These are phyloP conservation scores for Melanomma pulvis-pyrius DNA, from an alignment of 495 filamentous ascomycete species.

Conservation along the genomic window DNA sequence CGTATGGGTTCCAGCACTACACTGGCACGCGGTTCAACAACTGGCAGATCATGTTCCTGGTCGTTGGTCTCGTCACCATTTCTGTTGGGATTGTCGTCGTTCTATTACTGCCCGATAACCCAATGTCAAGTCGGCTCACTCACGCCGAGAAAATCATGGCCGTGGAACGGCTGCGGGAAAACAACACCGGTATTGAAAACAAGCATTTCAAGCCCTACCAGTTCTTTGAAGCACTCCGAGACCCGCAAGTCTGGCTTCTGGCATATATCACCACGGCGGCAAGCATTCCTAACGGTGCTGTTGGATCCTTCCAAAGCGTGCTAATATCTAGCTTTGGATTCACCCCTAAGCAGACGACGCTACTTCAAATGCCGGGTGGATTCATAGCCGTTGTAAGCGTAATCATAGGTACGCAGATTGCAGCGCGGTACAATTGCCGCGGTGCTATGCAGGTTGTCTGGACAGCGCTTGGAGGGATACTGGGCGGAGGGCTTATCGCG, in stretches of 20 bases:
- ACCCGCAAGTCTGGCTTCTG: conserved; percentile 67
- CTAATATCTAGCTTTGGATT: conserved; percentile 66
- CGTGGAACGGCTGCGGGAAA: conserved; percentile 34
- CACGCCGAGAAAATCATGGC: conserved; percentile 32
- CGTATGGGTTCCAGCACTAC: conserved; percentile 54
- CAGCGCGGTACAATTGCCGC: conserved; percentile 15
- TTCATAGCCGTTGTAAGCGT: conserved; percentile 16
- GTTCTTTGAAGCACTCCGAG: conserved; percentile 59
- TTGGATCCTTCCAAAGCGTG: conserved; percentile 63
- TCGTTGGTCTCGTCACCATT: conserved; percentile 54
- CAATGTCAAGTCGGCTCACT: conserved; percentile 50
- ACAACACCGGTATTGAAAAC: conserved; percentile 39
- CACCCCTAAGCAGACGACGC: conserved; percentile 52
- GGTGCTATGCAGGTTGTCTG: conserved; percentile 16
- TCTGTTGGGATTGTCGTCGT: conserved; percentile 44
- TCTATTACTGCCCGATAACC: conserved; percentile 51
- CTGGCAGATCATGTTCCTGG: conserved; percentile 39
- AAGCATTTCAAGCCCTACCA: conserved; percentile 48
- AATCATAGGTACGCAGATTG: conserved; percentile 15
- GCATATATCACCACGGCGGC: conserved; percentile 61
- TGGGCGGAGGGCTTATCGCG: conserved; percentile 22
- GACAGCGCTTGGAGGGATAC: conserved; percentile 13
- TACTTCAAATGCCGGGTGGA: conserved; percentile 56
- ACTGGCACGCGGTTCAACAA: conserved; percentile 32
- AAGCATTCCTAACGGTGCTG: conserved; percentile 57